Percentiles rank a stretch among this genome's conserved stretches.
Conservation (phyloP, 371 early-diverging fungal species). For the Mucor velutinosus region DNA sequence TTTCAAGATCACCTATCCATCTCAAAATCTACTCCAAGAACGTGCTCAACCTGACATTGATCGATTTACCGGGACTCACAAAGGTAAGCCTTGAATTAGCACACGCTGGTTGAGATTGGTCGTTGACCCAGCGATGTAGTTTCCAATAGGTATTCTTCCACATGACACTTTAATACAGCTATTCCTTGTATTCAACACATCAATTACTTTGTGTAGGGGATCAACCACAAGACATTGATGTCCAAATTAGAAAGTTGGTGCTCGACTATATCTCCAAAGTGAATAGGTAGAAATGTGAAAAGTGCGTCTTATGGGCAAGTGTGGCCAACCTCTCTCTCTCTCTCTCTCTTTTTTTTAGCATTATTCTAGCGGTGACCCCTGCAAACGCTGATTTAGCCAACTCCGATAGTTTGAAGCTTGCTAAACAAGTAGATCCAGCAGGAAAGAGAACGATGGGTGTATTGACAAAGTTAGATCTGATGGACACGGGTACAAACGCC, state of each 20-base stretch:
- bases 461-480: slow-evolving; percentile 92
- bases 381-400: slow-evolving; percentile 93
- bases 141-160: slow-evolving; percentile 46
- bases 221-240: slow-evolving; percentile 89
- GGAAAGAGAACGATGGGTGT: slow-evolving; percentile 89
- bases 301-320: not conserved
- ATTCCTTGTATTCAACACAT: not conserved
- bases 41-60: slow-evolving; percentile 88
- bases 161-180: not conserved
- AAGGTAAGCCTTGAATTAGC: slow-evolving; percentile 53
- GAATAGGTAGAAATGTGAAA: slow-evolving; percentile 61
- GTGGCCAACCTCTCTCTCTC: not conserved
- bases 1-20: slow-evolving; percentile 83
- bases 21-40: slow-evolving; percentile 84
- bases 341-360: slow-evolving; percentile 43
- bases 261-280: slow-evolving; percentile 85
- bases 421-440: slow-evolving; percentile 88
- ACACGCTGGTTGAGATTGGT: not conserved
- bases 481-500: slow-evolving; percentile 94
- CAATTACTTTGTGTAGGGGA: slow-evolving; percentile 57
- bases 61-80: slow-evolving; percentile 93
- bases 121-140: not conserved
- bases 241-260: slow-evolving; percentile 81
- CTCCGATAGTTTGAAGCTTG: slow-evolving; percentile 92
- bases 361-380: slow-evolving; percentile 92